A percentile compares a stretch with the other conserved stretches of the same genome.
Conservation (phyloP, 2,329 filamentous ascomycete species). For the Endothia cerciana region DNA sequence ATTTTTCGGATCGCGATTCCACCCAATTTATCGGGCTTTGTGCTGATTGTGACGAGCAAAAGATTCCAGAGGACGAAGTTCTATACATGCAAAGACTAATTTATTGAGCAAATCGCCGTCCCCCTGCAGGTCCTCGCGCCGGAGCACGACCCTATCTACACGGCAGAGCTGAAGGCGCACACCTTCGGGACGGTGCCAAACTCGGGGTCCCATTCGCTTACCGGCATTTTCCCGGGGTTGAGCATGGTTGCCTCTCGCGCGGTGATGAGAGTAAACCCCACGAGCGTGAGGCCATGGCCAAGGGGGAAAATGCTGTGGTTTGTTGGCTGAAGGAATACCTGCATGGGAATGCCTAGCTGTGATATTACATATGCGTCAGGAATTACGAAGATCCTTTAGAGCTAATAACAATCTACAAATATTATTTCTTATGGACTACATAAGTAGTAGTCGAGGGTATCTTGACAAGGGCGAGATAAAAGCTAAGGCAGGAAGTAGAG, state of each 20-base stretch:
- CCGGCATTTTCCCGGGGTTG: slow-evolving; percentile 53
- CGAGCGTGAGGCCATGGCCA: slow-evolving; percentile 49
- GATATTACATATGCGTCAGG: neutral
- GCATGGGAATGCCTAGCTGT: neutral
- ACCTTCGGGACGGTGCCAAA: slow-evolving; percentile 44
- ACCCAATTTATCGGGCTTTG: too few species aligned
- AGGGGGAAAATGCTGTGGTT: slow-evolving; percentile 52
- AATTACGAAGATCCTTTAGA: too few species aligned
- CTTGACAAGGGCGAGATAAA: too few species aligned
- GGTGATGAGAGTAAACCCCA: slow-evolving; percentile 44
- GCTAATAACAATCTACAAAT: too few species aligned
- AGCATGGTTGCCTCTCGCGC: slow-evolving; percentile 50
- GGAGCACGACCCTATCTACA: slow-evolving; percentile 48
- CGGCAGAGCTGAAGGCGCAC: slow-evolving; percentile 50
- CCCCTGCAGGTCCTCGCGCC: neutral
- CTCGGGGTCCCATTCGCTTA: slow-evolving; percentile 51
- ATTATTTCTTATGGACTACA: too few species aligned
- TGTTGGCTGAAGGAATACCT: slow-evolving; percentile 44
- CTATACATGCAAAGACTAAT: too few species aligned
- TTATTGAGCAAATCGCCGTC: neutral
- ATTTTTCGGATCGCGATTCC: too few species aligned
- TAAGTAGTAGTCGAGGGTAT: too few species aligned
- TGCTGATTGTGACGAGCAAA: too few species aligned
- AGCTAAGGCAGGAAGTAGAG: too few species aligned
- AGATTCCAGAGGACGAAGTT: too few species aligned